A percentile compares a stretch with the other conserved stretches of the same genome.
phyloP scores from a whole-genome alignment of 805 yeast species.

The Wickerhamiella shivajii region DNA sequence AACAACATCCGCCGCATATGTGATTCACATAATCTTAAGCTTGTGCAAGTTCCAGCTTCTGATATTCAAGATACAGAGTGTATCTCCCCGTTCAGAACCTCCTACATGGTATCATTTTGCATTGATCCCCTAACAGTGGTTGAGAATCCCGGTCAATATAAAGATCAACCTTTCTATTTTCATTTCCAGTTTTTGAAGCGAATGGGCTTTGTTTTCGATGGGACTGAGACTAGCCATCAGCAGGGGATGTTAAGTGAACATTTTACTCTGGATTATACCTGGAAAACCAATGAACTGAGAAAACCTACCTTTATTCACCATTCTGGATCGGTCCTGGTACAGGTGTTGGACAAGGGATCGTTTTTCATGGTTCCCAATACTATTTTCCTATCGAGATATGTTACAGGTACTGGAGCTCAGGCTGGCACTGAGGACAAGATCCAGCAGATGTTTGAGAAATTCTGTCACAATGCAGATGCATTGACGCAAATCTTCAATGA shows the following conservation, averaged over 20 bases:
- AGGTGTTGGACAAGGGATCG: constrained; percentile 63
- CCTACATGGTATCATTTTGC: constrained; percentile 50
- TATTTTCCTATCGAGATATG: constrained; percentile 53
- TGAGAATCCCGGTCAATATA: constrained; percentile 23
- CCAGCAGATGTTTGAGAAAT: constrained; percentile 51
- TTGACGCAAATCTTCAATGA: constrained; percentile 41
- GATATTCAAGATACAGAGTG: constrained; percentile 67
- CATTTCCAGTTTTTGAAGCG: constrained; percentile 58
- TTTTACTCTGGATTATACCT: constrained; percentile 65
- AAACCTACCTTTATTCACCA: constrained; percentile 81
- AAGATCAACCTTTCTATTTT: constrained; percentile 31
- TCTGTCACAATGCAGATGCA: constrained; percentile 39
- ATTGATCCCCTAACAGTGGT: constrained; percentile 56
- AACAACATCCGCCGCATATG: constrained; percentile 68
- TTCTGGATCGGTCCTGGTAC: constrained; percentile 83
- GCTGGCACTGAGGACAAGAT: constrained; percentile 25
- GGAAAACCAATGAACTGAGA: constrained; percentile 62
- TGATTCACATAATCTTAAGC: constrained; percentile 64
- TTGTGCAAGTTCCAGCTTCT: constrained; percentile 84
- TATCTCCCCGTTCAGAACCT: constrained; percentile 77
- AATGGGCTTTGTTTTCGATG: constrained; percentile 64
- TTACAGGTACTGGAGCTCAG: constrained; percentile 16
- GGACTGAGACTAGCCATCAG: constrained; percentile 37
- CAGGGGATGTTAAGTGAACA: too few relatives aligned
- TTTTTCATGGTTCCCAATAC: constrained; percentile 79